Percentiles rank a stretch among this genome's conserved stretches.
Evolutionary conservation across 768 basidiomycete genomes (phyloP).

Genomic region (Tricholomella constricta): DNA sequence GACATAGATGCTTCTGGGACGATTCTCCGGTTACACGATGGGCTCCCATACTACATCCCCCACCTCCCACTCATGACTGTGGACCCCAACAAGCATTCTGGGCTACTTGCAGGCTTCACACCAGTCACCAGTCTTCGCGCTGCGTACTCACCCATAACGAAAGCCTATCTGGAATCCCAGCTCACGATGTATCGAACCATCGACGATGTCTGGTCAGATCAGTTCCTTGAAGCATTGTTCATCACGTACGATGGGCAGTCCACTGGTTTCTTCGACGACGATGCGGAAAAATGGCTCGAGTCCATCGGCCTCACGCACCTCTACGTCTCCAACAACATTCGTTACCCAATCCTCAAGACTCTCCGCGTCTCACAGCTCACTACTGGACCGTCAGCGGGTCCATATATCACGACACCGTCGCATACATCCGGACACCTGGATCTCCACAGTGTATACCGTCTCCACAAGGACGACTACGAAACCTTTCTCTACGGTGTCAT

Average conservation of each 20-base stretch:
- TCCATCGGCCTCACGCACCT: constrained; percentile 22
- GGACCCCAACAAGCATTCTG: constrained; percentile 4
- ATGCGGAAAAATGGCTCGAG: constrained; percentile 28
- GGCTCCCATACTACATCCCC: constrained; percentile 24
- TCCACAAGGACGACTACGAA: constrained; percentile 45
- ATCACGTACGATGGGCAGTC: constrained; percentile 29
- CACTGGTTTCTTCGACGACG: constrained; percentile 26
- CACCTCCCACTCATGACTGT: constrained; percentile 13
- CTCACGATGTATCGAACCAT: constrained; percentile 21
- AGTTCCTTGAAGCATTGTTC: constrained; percentile 29
- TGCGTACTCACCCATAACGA: constrained; percentile 26
- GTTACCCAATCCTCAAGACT: constrained; percentile 15
- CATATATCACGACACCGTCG: constrained; percentile 25
- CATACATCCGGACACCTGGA: background rate
- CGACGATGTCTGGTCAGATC: constrained; percentile 37
- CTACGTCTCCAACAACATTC: constrained; percentile 24
- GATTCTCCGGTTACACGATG: constrained; percentile 14
- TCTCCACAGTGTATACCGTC: constrained; percentile 34
- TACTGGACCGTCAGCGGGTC: constrained; percentile 27
- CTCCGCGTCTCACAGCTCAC: constrained; percentile 16
- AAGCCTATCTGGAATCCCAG: constrained; percentile 27
- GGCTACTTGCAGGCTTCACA: constrained; percentile 9
- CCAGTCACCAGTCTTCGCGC: constrained; percentile 30
- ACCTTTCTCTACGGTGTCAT: constrained; percentile 46
- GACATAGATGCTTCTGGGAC: constrained; percentile 12